Base-by-base conservation (phyloP, 2,329 filamentous ascomycete species). In the Penicillium sp. region DNA sequence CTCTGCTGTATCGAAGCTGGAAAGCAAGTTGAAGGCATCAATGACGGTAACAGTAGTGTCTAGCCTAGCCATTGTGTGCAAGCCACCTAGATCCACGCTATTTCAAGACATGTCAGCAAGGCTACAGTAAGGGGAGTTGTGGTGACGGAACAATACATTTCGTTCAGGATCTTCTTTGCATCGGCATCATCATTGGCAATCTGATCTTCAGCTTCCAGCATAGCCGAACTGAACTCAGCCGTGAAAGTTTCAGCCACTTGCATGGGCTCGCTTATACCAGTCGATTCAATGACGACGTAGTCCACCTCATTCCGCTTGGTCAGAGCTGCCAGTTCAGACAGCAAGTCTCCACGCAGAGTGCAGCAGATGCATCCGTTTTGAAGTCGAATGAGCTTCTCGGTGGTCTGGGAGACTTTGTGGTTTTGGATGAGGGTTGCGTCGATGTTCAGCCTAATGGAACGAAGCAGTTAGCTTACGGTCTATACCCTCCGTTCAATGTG, bases 311-410 rank as follows among this genome's bases (percentile, higher is more conserved):
- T 79, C 1, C 84, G 77, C 64, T 86, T 81, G 0, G 86, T 80
- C 1, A 90, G 76, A 1, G 80, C 80, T 0, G 86, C 86, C 0
- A 90, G 79, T 66, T 90, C 87, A 56, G 87, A 83, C 0, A 91
- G 79, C 1, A 90, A 72, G 53, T 90, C 87, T 1, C 87, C 86
- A 4, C 88, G 83, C 0, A 90, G 77, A 0, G 87, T 90, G 63
- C 88, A 91, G 75, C 87, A 91, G 63, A 91, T 91, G 60, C 88
- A 90, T 10, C 87, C 86, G 58, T 89, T 89, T 64, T 89, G 85
- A 52, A 89, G 78, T 10, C 85, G 82, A 16, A 89, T 83, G 32
- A 89, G 77, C 59, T 87, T 86, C 60, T 88, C 84, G 38, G 86
- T 75, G 0, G 82, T 82, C 59, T 82, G 80, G 3, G 80, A 82